phyloP scores from a whole-genome alignment of 2,329 filamentous ascomycete species.

The Botrytis deweyae region DNA sequence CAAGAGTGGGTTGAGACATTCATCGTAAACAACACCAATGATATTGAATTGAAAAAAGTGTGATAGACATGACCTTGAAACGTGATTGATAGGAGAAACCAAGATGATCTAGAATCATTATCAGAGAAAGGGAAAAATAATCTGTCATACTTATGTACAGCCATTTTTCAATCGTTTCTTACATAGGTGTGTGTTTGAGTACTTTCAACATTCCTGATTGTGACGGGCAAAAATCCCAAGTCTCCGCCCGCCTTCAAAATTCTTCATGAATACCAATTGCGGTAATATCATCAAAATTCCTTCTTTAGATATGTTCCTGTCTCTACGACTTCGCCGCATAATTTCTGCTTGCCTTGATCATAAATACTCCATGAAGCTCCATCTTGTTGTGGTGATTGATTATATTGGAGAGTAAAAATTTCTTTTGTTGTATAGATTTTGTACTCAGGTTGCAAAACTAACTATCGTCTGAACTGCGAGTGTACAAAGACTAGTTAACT shows the following conservation, averaged over 20 bases:
- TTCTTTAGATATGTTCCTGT: neutral
- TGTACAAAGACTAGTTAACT: neutral
- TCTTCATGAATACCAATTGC: neutral
- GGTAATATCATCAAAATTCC: neutral
- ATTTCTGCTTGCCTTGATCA: neutral
- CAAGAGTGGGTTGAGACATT: neutral
- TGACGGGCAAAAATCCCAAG: neutral
- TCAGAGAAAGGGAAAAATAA: neutral
- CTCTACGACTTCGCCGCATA: neutral
- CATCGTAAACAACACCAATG: conserved; percentile 9
- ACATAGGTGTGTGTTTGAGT: neutral
- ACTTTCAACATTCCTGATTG: neutral
- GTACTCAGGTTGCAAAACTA: neutral
- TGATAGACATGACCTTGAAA: neutral
- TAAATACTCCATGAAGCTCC: neutral
- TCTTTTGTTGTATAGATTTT: neutral
- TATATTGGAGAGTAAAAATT: neutral
- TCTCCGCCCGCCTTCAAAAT: neutral
- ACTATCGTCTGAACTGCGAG: neutral
- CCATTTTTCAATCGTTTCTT: neutral
- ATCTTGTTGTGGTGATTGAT: neutral
- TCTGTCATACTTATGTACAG: neutral
- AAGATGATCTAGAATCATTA: neutral
- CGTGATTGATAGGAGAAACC: neutral
- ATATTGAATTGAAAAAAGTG: neutral